Evolutionary conservation across 192 early-diverging fungal genomes (phyloP).

Genomic region (Coemansia sp.): DNA sequence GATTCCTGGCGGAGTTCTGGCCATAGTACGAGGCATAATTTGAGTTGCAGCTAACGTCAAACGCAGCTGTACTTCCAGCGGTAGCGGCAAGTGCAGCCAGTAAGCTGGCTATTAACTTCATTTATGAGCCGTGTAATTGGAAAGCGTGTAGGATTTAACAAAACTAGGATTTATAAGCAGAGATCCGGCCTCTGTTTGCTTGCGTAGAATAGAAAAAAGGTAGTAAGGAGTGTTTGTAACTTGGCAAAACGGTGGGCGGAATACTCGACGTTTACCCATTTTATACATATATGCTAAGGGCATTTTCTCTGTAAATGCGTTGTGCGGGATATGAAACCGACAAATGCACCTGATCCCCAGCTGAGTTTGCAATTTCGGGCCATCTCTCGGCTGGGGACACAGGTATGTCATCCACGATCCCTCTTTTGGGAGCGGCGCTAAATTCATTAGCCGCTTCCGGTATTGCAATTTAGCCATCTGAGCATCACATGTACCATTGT

Average conservation of each 20-base stretch:
- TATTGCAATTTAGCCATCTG: conserved; percentile 9
- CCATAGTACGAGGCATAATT: conserved; percentile 53
- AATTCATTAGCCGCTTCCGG: conserved; percentile 3
- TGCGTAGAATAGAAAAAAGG: neutral
- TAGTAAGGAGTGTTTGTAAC: neutral
- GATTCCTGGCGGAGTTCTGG: conserved; percentile 51
- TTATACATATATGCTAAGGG: neutral
- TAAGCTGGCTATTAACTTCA: neutral
- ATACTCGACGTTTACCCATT: neutral
- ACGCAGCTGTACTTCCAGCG: conserved; percentile 11
- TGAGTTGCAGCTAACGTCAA: conserved; percentile 44
- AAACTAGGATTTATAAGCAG: neutral
- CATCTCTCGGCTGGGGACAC: conserved; percentile 1
- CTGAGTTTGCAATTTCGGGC: conserved; percentile 16
- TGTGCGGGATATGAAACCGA: neutral
- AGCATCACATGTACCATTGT: conserved; percentile 5
- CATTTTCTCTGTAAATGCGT: neutral
- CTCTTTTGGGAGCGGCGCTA: neutral
- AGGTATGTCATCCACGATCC: neutral
- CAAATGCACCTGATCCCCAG: neutral
- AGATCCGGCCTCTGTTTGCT: neutral
- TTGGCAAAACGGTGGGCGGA: neutral
- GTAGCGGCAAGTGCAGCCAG: neutral
- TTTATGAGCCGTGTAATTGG: neutral
- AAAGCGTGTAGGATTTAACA: neutral